Evolutionary conservation across 345 rosid species (phyloP), one percentile per base, ranked within the genome.

Genomic region (Kernera saxatilis): DNA sequence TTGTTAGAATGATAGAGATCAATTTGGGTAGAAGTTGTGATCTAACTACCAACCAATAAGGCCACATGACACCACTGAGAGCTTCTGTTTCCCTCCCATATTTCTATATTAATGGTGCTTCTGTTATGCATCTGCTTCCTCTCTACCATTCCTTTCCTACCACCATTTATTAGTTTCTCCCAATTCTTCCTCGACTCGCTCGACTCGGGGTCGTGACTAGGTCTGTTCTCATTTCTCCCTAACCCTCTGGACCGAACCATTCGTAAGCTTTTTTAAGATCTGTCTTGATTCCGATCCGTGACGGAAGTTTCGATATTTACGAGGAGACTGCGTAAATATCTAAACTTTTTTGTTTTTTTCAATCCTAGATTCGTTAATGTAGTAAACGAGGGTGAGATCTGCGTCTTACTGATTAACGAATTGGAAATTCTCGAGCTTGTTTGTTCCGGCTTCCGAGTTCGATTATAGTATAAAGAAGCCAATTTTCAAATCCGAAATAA

Each of bases 1-100:
- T 22, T 25, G 23, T 25, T 8, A n/a, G n/a, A 39, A 25, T 9
- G 36, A 68, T 6, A 33, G 9, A 35, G 19, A 14, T 59, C 12
- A 52, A 70, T 8, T 51, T 52, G 73, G 74, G 67, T 61, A 29
- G 69, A 58, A 60, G 63, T 40, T 64, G 67, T 72, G 76, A 69
- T 63, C 85, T 76, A 84, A 78, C 90, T 53, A 76, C 81, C 83
- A 36, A 72, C 73, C 56, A 32, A 33, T 32, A 33, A 8, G 53
- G 71, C 82, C 88, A 82, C 64, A 62, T 61, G 67, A 49, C 74
- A n/a, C n/a, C 41, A 12, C 5, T 6, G 36, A 37, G 63, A 67
- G 36, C 69, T 19, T 71, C 65, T 67, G 32, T 45, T 53, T 77
- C 44, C 30, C 76, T 83, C 63, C 71, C 77, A 52, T 32, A n/a